Conservation (phyloP, 129 eudicot species). For the Flaveria linearis region DNA sequence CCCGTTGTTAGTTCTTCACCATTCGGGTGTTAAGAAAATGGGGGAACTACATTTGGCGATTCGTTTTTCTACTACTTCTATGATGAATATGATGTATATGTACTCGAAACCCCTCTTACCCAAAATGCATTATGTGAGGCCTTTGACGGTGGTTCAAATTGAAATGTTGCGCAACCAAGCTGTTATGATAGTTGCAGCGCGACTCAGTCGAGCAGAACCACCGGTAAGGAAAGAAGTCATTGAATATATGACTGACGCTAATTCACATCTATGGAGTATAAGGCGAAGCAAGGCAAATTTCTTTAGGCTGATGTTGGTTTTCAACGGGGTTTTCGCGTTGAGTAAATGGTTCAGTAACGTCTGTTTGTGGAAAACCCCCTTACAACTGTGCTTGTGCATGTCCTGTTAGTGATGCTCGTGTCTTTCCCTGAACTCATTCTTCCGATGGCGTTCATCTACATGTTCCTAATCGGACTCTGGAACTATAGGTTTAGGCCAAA, state of each 20-base stretch:
- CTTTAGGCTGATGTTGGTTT: slow-evolving; percentile 59
- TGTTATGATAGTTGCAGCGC: slow-evolving; percentile 62
- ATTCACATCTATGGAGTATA: slow-evolving; percentile 94
- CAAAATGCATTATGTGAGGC: slow-evolving; percentile 82
- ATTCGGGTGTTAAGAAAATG: slow-evolving; percentile 86
- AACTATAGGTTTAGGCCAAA: slow-evolving; percentile 60
- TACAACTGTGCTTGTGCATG: slow-evolving; percentile 68
- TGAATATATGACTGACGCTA: slow-evolving; percentile 83
- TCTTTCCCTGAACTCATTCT: slow-evolving; percentile 69
- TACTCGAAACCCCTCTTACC: slow-evolving; percentile 77
- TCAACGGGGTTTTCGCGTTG: slow-evolving; percentile 54
- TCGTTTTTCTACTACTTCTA: slow-evolving; percentile 67
- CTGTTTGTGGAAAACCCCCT: slow-evolving; percentile 63
- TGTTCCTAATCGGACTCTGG: slow-evolving; percentile 78
- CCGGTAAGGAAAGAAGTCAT: slow-evolving; percentile 74
- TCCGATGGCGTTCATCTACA: slow-evolving; percentile 76
- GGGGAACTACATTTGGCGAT: slow-evolving; percentile 86
- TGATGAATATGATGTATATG: slow-evolving; percentile 63
- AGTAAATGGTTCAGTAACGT: slow-evolving; percentile 73
- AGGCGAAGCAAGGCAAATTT: slow-evolving; percentile 87
- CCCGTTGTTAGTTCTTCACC: slow-evolving; percentile 77
- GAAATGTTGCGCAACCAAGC: slow-evolving; percentile 74
- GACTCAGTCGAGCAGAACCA: slow-evolving; percentile 80
- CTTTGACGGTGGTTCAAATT: slow-evolving; percentile 59
- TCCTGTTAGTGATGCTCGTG: slow-evolving; percentile 60